Evolutionary conservation across 441 rosid genomes (phyloP), one percentile per base, ranked within the genome.

Genomic region (Pelargonium citronellum): DNA sequence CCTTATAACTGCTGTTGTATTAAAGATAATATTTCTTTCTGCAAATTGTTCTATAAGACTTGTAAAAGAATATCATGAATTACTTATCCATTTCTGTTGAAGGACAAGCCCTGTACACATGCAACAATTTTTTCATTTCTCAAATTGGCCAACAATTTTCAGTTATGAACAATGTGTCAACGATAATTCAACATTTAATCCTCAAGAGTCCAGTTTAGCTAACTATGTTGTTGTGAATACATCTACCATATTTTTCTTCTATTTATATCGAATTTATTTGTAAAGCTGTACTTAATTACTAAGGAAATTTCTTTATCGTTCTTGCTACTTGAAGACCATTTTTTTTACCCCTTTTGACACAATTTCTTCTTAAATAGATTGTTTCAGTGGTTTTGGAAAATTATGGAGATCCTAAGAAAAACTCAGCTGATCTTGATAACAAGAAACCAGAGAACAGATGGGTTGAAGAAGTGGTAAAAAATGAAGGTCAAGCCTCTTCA

Each of bases 371-470:
- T 66, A 43, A 69, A 80, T 85, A 95, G 99, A 81, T 95, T 79
- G 96, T 92, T 75, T 78, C 91, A 69, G 96, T 84, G 68, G 91
- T 90, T 67, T 81, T 95, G 83, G 98, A 95, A 83, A 95, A 91
- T 70, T 95, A 88, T 73, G 83, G 80, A 73, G 73, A 79, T 64
- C 68, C 71, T 11, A 66, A 76, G 71, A 83, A 82, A 80, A 78
- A 16, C 70, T 51, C 70, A 27, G 85, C 22, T 16, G 24, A 17
- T 19, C 7, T 19, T 19, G 17, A 20, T 55, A 55, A 55, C 20
- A 55, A 82, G 75, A 81, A 82, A 77, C 75, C 71, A 72, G 82
- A 80, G 64, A 84, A 78, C 75, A 81, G 81, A 63, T 92, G 91
- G 95, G 89, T 86, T 78, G 81, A 88, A 66, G 97, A 89, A 80